phyloP scores from a whole-genome alignment of 768 basidiomycete species.

The Naganishia friedmannii region DNA sequence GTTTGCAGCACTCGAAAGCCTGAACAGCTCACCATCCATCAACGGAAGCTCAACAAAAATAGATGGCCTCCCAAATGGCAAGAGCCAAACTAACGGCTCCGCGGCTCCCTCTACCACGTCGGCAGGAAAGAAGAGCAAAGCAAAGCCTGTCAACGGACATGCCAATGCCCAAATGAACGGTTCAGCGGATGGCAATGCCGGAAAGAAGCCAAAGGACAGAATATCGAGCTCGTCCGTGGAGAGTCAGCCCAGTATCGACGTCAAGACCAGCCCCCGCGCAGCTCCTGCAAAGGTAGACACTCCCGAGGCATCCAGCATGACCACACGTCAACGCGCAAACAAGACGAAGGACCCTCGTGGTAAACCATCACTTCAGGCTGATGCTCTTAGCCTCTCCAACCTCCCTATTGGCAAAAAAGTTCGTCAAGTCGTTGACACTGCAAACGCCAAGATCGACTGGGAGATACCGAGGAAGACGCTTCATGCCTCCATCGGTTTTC shows the following conservation, averaged over 20 bases:
- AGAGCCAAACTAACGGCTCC: neutral
- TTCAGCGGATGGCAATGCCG: constrained; percentile 2
- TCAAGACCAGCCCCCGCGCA: neutral
- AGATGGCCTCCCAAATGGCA: neutral
- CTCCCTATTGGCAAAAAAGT: neutral
- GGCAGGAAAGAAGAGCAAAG: neutral
- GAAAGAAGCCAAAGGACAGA: constrained; percentile 7
- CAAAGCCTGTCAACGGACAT: neutral
- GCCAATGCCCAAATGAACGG: constrained; percentile 1
- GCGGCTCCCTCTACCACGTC: neutral
- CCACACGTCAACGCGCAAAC: constrained; percentile 10
- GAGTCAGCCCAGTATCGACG: constrained; percentile 12
- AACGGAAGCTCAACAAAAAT: neutral
- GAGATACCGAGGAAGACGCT: constrained; percentile 84
- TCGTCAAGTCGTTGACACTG: neutral
- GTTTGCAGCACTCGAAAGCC: constrained; percentile 20
- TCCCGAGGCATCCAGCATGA: neutral
- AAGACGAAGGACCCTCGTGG: neutral
- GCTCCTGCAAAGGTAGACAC: neutral
- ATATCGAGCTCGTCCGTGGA: constrained; percentile 6
- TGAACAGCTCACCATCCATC: neutral
- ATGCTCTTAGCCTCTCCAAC: neutral
- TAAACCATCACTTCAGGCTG: constrained; percentile 5
- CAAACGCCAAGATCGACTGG: constrained; percentile 62
- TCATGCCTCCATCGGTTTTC: constrained; percentile 80